phyloP scores from a whole-genome alignment of 2,329 filamentous ascomycete species.

The Alternaria conjuncta region DNA sequence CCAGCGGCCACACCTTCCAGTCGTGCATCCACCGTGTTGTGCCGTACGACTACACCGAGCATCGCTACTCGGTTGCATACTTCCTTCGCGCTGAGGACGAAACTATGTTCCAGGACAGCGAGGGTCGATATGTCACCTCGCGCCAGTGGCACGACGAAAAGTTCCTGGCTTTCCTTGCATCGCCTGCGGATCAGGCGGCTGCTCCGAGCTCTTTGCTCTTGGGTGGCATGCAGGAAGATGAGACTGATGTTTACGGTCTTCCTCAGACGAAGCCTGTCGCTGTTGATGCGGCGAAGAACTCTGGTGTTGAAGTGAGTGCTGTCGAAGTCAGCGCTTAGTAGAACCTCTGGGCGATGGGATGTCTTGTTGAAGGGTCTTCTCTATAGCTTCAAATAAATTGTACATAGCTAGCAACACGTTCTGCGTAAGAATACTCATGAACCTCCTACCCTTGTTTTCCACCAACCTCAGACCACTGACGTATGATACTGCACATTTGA shows the following conservation, averaged over 20 bases:
- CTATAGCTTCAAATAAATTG: not conserved
- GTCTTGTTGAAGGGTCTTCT: not conserved
- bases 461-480: not conserved
- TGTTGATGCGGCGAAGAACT: not conserved
- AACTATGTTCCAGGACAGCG: constrained; percentile 62
- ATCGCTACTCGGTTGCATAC: constrained; percentile 66
- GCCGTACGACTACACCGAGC: constrained; percentile 59
- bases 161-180: constrained; percentile 38
- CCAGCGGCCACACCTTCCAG: constrained; percentile 60
- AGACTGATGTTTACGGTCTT: constrained; percentile 4
- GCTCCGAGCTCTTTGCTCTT: constrained; percentile 11
- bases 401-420: not conserved
- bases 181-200: constrained; percentile 10
- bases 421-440: not conserved
- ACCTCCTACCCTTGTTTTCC: not conserved
- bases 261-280: not conserved
- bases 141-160: constrained; percentile 44
- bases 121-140: constrained; percentile 62
- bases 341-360: not conserved
- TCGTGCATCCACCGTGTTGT: constrained; percentile 66
- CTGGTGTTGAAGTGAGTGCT: constrained; percentile 3
- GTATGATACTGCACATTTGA: not conserved
- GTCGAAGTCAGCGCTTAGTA: constrained; percentile 9
- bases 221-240: constrained; percentile 12
- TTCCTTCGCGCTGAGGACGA: constrained; percentile 65